A percentile compares a stretch with the other conserved stretches of the same genome.
phyloP scores from a whole-genome alignment of 2,329 filamentous ascomycete genomes.

The Penicillium sp. region DNA sequence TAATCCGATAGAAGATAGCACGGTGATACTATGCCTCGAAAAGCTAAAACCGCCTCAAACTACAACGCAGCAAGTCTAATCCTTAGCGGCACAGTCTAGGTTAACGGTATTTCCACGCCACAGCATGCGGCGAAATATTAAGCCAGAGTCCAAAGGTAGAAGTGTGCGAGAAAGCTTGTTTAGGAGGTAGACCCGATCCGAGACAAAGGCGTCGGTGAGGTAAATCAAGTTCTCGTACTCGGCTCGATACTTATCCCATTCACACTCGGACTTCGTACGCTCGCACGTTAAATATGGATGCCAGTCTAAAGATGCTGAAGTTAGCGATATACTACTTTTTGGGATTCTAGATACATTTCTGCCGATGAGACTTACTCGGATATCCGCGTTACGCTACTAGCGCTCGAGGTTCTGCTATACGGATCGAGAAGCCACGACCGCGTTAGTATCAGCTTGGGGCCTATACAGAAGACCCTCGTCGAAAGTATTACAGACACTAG shows the following conservation, averaged over 20 bases:
- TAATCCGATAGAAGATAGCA: conserved; percentile 18
- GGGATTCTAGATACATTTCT: background rate
- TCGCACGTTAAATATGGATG: conserved; percentile 8
- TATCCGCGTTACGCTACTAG: conserved; percentile 16
- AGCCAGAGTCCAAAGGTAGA: conserved; percentile 15
- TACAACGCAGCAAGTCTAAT: conserved; percentile 18
- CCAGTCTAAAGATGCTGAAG: conserved; percentile 14
- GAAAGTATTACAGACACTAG: conserved; percentile 2
- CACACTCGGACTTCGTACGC: conserved; percentile 14
- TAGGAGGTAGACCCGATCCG: conserved; percentile 5
- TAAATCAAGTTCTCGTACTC: conserved; percentile 14
- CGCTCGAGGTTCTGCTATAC: conserved; percentile 1
- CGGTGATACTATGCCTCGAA: conserved; percentile 18
- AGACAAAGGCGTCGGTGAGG: conserved; percentile 7
- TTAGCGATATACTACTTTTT: conserved; percentile 13
- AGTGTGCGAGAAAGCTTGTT: conserved; percentile 15
- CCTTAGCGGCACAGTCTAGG: conserved; percentile 20
- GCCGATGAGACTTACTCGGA: too few relatives aligned
- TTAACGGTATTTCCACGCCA: conserved; percentile 29
- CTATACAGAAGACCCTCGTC: background rate
- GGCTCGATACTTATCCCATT: conserved; percentile 15
- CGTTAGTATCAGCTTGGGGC: background rate
- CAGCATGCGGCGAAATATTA: conserved; percentile 24
- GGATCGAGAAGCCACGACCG: background rate
- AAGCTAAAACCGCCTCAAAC: conserved; percentile 18